Evolutionary conservation across 2,329 filamentous ascomycete genomes (phyloP).

Genomic region (Paecilomyces sp.): DNA sequence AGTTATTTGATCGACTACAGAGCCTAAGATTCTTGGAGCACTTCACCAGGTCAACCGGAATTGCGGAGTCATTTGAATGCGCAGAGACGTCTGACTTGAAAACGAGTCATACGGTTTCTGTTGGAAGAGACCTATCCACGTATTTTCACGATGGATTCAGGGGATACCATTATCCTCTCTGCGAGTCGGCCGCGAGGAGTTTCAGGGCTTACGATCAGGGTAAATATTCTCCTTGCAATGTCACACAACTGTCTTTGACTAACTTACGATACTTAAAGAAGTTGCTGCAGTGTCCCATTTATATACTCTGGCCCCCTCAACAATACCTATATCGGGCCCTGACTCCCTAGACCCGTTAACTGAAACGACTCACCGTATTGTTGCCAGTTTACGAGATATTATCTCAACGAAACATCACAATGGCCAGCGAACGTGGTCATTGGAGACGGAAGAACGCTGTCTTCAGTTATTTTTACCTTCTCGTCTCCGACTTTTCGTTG

Average conservation of each 20-base stretch:
- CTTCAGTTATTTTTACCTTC: slow-evolving; percentile 13
- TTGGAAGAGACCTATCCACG: not conserved
- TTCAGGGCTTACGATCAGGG: not conserved
- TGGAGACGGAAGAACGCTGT: slow-evolving; percentile 3
- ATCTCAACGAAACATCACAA: not conserved
- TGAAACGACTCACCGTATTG: not conserved
- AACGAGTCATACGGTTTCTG: not conserved
- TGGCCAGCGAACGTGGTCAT: slow-evolving; percentile 6
- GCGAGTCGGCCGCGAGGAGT: too few species aligned
- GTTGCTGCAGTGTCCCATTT: not conserved
- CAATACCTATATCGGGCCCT: not conserved
- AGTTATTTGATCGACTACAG: not conserved
- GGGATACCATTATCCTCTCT: not conserved
- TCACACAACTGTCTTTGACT: not conserved
- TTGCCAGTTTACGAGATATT: not conserved
- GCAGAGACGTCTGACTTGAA: not conserved
- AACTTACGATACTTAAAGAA: not conserved
- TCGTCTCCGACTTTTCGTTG: slow-evolving; percentile 15
- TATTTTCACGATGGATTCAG: not conserved
- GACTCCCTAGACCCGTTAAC: not conserved
- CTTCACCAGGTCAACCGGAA: not conserved
- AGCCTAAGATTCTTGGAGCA: not conserved
- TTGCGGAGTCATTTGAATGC: not conserved
- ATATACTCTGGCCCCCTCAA: not conserved
- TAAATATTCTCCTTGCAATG: not conserved